Evolutionary conservation across 805 yeast species (phyloP).

Genomic region (Candida odintsovae): DNA sequence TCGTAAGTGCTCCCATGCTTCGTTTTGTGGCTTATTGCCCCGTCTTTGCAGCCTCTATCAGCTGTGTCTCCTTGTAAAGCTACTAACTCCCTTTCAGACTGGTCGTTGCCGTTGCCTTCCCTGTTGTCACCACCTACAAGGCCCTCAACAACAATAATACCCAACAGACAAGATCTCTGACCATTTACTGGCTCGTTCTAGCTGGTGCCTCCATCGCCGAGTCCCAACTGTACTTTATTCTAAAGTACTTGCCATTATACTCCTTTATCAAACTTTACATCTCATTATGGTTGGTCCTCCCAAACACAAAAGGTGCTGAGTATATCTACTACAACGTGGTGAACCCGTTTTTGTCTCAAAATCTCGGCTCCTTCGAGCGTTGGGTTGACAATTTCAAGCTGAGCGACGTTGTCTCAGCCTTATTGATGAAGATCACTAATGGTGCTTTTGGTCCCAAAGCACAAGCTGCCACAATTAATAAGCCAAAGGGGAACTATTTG

Average conservation of each 20-base stretch:
- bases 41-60: background rate
- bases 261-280: slow-evolving; percentile 40
- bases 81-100: slow-evolving; percentile 19
- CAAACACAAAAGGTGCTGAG: slow-evolving; percentile 42
- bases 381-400: slow-evolving; percentile 4
- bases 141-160: slow-evolving; percentile 38
- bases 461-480: background rate
- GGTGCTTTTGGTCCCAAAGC: background rate
- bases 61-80: background rate
- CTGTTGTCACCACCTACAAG: slow-evolving; percentile 54
- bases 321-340: slow-evolving; percentile 32
- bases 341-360: slow-evolving; percentile 31
- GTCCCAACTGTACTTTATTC: slow-evolving; percentile 38
- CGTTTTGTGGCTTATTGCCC: background rate
- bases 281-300: slow-evolving; percentile 57
- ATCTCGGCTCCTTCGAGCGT: slow-evolving; percentile 30
- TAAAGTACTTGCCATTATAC: slow-evolving; percentile 49
- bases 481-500: background rate
- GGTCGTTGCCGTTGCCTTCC: slow-evolving; percentile 44
- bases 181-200: slow-evolving; percentile 63
- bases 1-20: slow-evolving; percentile 9
- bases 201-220: slow-evolving; percentile 36
- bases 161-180: slow-evolving; percentile 37
- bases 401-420: background rate
- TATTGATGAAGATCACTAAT: background rate